A percentile compares a stretch with the other conserved stretches of the same genome.
Evolutionary conservation across 306 rosid genomes (phyloP).

Genomic region (Medicago truncatula): DNA sequence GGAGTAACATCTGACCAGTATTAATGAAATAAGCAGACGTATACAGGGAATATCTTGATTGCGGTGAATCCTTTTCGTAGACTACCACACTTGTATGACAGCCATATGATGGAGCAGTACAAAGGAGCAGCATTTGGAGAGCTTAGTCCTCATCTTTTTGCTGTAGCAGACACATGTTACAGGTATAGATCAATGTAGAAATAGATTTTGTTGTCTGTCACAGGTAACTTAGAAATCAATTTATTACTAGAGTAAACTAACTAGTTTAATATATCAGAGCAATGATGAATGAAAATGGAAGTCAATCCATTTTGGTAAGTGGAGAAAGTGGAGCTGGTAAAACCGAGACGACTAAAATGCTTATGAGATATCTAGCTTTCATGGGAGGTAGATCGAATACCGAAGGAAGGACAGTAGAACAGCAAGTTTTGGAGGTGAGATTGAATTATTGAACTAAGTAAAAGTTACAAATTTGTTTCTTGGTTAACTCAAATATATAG

Average conservation of each 20-base stretch:
- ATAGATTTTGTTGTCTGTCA: conserved; percentile 1
- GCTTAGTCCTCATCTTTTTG: conserved; percentile 93
- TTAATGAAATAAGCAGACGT: conserved; percentile 61
- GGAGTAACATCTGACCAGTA: conserved; percentile 37
- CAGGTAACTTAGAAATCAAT: not conserved
- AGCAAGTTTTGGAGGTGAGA: conserved; percentile 91
- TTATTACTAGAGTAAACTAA: conserved; percentile 22
- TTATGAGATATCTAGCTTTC: conserved; percentile 88
- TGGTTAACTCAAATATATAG: conserved; percentile 25
- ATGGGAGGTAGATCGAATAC: conserved; percentile 86
- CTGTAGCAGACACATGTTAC: conserved; percentile 86
- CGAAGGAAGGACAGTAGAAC: conserved; percentile 88
- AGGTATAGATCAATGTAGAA: conserved; percentile 58
- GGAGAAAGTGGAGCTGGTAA: conserved; percentile 97
- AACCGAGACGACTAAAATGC: conserved; percentile 91
- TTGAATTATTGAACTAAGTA: conserved; percentile 40
- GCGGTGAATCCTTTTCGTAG: conserved; percentile 91
- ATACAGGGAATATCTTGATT: conserved; percentile 85
- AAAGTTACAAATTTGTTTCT: not conserved
- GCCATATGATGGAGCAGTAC: conserved; percentile 89
- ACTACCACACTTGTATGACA: conserved; percentile 80
- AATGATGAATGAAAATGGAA: conserved; percentile 80
- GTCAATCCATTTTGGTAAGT: conserved; percentile 87
- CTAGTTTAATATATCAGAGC: conserved; percentile 57
- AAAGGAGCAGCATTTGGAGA: conserved; percentile 91